These are phyloP conservation scores for Termitomyces sp. DNA, from an alignment of 1,284 basidiomycete genomes.

Conservation along the genomic window DNA sequence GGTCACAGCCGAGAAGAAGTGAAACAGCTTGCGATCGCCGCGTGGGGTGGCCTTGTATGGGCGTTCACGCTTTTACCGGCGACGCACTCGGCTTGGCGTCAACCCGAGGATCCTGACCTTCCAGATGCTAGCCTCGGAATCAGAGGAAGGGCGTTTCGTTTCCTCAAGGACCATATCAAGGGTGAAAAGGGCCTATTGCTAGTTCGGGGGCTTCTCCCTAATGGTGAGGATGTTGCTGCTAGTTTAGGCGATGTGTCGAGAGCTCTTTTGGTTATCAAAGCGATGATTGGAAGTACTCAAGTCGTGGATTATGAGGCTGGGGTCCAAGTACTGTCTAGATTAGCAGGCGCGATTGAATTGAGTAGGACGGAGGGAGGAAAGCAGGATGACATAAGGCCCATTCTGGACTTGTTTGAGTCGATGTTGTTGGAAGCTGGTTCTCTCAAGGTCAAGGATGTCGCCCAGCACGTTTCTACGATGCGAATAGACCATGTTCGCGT, in stretches of 20 bases:
- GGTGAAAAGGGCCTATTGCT: slow-evolving; percentile 36
- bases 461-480: slow-evolving; percentile 18
- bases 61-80: slow-evolving; percentile 30
- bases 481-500: slow-evolving; percentile 27
- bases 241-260: slow-evolving; percentile 21
- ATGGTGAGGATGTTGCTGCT: neutral
- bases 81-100: slow-evolving; percentile 16
- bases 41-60: slow-evolving; percentile 56
- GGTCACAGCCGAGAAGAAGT: slow-evolving; percentile 28
- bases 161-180: slow-evolving; percentile 40
- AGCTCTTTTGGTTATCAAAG: slow-evolving; percentile 31
- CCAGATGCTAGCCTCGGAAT: slow-evolving; percentile 6
- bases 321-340: slow-evolving; percentile 31
- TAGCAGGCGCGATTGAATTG: slow-evolving; percentile 30
- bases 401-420: slow-evolving; percentile 23
- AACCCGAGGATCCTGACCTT: slow-evolving; percentile 8
- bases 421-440: slow-evolving; percentile 17
- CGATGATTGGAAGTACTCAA: slow-evolving; percentile 31
- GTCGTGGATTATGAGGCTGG: slow-evolving; percentile 30
- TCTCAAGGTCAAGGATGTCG: slow-evolving; percentile 16
- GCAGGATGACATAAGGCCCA: neutral
- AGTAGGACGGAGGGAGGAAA: neutral
- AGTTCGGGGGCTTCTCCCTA: slow-evolving; percentile 30
- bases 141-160: slow-evolving; percentile 30
- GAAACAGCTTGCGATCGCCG: slow-evolving; percentile 34